Evolutionary conservation across 768 basidiomycete species (phyloP).

Genomic region (Termitomyces sp.): DNA sequence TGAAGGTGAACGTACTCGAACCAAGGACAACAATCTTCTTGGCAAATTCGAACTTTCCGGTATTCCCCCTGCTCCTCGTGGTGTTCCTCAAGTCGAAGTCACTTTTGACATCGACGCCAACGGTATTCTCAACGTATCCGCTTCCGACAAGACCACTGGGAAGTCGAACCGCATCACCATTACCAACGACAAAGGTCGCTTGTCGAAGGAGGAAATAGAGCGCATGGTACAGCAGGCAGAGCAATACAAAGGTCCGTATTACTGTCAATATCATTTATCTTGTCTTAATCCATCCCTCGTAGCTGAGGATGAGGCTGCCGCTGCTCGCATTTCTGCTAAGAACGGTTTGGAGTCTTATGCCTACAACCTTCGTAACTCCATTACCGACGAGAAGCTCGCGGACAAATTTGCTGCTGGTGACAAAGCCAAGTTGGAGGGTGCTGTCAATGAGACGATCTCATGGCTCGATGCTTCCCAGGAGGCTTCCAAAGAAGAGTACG

Average conservation of each 20-base stretch:
- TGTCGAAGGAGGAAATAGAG: conserved; percentile 97
- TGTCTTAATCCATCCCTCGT: neutral
- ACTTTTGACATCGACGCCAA: conserved; percentile 98
- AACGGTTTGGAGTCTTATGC: conserved; percentile 92
- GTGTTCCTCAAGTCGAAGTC: conserved; percentile 96
- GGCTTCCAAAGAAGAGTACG: conserved; percentile 92
- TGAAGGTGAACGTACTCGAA: conserved; percentile 97
- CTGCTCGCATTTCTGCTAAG: conserved; percentile 79
- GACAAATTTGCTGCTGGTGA: conserved; percentile 84
- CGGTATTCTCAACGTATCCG: conserved; percentile 94
- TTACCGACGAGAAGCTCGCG: conserved; percentile 80
- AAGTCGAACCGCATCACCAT: conserved; percentile 94
- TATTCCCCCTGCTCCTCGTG: conserved; percentile 94
- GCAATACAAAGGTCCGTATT: conserved; percentile 69
- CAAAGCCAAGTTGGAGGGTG: conserved; percentile 76
- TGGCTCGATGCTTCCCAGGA: conserved; percentile 89
- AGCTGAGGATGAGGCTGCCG: conserved; percentile 86
- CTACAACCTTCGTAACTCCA: conserved; percentile 91
- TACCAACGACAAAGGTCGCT: conserved; percentile 94
- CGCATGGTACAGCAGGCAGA: conserved; percentile 96
- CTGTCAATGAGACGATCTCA: conserved; percentile 77
- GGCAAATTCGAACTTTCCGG: conserved; percentile 98
- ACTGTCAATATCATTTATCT: neutral
- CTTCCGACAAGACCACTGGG: conserved; percentile 94
- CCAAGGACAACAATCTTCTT: conserved; percentile 97